Evolutionary conservation across 2,329 filamentous ascomycete species (phyloP).

Genomic region (Bipolaris oryzae): DNA sequence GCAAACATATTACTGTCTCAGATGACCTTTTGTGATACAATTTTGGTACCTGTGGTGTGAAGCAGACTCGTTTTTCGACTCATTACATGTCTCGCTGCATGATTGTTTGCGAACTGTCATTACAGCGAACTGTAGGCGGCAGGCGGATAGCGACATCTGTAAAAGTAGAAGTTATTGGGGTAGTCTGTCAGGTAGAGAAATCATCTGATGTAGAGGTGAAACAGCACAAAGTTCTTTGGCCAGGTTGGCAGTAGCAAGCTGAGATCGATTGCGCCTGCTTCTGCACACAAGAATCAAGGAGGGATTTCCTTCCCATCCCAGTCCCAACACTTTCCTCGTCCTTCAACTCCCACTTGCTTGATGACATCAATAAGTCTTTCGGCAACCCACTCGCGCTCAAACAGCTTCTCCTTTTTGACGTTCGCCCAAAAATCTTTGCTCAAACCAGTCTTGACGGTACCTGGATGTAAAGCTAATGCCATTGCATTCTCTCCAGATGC

Average conservation of each 20-base stretch:
- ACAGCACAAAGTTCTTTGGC: not conserved
- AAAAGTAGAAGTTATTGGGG: not conserved
- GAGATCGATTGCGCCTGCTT: constrained; percentile 3
- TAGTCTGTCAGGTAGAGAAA: not conserved
- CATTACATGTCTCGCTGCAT: not conserved
- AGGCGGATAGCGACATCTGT: not conserved
- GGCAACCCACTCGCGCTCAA: constrained; percentile 70
- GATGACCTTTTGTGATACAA: no score
- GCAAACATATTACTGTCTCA: not conserved
- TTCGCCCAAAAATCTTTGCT: constrained; percentile 74
- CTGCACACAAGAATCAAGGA: constrained; percentile 31
- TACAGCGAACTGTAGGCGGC: not conserved
- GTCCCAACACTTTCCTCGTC: constrained; percentile 49
- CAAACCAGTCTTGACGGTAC: constrained; percentile 77
- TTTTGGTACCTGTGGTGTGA: not conserved
- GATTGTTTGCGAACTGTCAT: not conserved
- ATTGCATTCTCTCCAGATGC: constrained; percentile 67
- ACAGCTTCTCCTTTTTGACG: constrained; percentile 66
- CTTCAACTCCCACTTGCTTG: constrained; percentile 65
- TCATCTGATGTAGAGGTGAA: not conserved
- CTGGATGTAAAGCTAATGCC: constrained; percentile 75
- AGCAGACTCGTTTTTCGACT: not conserved
- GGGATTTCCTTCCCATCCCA: constrained; percentile 48
- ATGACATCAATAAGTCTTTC: constrained; percentile 69
- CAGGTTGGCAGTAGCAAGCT: not conserved